These are phyloP conservation scores for Phaffia rhodozyma DNA, from an alignment of 1,284 basidiomycete species.

Conservation along the genomic window DNA sequence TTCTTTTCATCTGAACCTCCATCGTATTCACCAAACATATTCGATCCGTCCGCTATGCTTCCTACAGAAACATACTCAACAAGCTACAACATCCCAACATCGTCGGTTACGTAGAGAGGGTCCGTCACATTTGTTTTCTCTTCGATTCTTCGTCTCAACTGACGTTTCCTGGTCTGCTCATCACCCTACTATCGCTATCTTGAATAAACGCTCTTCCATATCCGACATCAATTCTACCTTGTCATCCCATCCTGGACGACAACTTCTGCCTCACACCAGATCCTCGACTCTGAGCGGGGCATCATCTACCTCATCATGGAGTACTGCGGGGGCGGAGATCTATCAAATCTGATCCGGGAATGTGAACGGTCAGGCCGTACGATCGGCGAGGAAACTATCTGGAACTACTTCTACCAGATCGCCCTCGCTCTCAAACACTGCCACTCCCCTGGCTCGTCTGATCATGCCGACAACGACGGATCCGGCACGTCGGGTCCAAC, in stretches of 20 bases:
- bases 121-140: conserved; percentile 20
- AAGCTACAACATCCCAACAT: conserved; percentile 89
- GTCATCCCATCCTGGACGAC: not conserved
- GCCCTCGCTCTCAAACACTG: conserved; percentile 82
- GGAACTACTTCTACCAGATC: conserved; percentile 91
- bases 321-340: conserved; percentile 88
- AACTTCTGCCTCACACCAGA: conserved; percentile 29
- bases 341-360: conserved; percentile 65
- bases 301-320: conserved; percentile 94
- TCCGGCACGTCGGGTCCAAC: conserved; percentile 11
- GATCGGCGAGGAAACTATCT: conserved; percentile 81
- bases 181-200: not conserved
- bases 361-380: conserved; percentile 41
- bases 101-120: conserved; percentile 79
- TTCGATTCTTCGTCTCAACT: not conserved
- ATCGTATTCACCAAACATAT: not conserved
- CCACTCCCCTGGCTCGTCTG: conserved; percentile 42
- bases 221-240: not conserved
- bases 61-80: conserved; percentile 77
- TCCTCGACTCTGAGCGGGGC: conserved; percentile 79
- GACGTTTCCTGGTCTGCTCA: not conserved
- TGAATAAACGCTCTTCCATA: not conserved
- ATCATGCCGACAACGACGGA: conserved; percentile 4
- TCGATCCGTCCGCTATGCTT: not conserved
- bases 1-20: not conserved